A percentile compares a stretch with the other conserved stretches of the same genome.
These are phyloP conservation scores for Juglanconis oblonga DNA, from an alignment of 2,329 filamentous ascomycete species.

Conservation along the genomic window DNA sequence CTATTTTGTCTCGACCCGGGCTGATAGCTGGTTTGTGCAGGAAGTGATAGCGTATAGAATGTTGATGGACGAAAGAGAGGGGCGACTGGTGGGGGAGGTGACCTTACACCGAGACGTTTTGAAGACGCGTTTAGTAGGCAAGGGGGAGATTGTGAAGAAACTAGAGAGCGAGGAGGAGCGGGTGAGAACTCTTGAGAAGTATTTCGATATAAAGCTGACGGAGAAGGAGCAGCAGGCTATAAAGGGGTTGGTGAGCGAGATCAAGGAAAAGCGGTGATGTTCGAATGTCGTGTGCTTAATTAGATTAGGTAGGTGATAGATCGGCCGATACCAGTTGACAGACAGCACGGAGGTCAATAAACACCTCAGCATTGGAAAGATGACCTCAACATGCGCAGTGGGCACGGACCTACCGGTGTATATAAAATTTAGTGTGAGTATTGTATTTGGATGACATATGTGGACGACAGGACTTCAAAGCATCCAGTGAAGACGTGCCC, in stretches of 20 bases:
- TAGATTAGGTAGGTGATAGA: too few relatives aligned
- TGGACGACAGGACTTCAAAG: too few relatives aligned
- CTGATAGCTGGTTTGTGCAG: constrained; percentile 36
- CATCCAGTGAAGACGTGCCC: too few relatives aligned
- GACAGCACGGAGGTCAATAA: too few relatives aligned
- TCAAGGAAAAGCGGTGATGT: constrained; percentile 3
- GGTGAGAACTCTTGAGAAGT: constrained; percentile 43
- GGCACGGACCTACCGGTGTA: too few relatives aligned
- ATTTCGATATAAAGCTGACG: constrained; percentile 47
- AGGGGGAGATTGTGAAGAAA: constrained; percentile 38
- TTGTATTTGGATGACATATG: not conserved
- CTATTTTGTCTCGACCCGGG: constrained; percentile 32
- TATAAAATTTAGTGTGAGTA: not conserved
- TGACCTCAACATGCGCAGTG: too few relatives aligned
- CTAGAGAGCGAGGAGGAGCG: constrained; percentile 47
- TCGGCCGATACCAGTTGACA: too few relatives aligned
- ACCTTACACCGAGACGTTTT: constrained; percentile 43
- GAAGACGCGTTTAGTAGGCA: constrained; percentile 37
- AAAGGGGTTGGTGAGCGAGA: constrained; percentile 31
- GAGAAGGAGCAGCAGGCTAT: constrained; percentile 48
- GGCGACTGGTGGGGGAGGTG: constrained; percentile 33
- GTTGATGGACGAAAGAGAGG: constrained; percentile 22
- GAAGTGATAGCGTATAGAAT: constrained; percentile 34
- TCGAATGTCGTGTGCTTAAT: too few relatives aligned
- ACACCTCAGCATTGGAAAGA: too few relatives aligned